phyloP scores from a whole-genome alignment of 2,329 filamentous ascomycete genomes.

The Aureobasidium sp. region DNA sequence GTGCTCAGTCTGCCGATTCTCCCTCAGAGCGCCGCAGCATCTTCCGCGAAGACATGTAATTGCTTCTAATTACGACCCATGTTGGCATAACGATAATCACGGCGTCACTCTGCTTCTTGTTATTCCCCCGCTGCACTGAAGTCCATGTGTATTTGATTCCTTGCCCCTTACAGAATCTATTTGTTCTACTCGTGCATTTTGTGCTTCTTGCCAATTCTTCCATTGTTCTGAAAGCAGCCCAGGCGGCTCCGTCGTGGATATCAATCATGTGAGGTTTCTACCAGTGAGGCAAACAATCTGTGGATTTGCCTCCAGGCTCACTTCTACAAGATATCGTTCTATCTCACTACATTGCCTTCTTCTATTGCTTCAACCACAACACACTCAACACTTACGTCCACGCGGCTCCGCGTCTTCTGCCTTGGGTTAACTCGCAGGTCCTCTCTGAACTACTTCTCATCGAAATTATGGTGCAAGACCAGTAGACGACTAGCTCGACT shows the following conservation, averaged over 20 bases:
- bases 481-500: too few relatives aligned
- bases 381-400: too few relatives aligned
- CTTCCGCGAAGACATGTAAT: conserved; percentile 73
- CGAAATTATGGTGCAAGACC: too few relatives aligned
- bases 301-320: too few relatives aligned
- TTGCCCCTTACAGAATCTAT: neutral
- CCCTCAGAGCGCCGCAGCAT: conserved; percentile 75
- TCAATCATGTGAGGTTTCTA: neutral
- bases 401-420: too few relatives aligned
- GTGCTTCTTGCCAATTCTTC: neutral
- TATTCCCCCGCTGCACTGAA: neutral
- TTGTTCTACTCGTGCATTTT: neutral
- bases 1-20: conserved; percentile 53
- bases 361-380: too few relatives aligned
- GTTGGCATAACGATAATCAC: neutral
- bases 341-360: too few relatives aligned
- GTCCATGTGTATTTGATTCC: neutral
- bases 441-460: too few relatives aligned
- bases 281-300: neutral
- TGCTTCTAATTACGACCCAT: neutral
- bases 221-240: neutral
- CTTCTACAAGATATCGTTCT: too few relatives aligned
- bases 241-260: neutral
- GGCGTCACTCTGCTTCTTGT: conserved; percentile 7
- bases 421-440: too few relatives aligned